A percentile compares a stretch with the other conserved stretches of the same genome.
phyloP scores from a whole-genome alignment of 495 filamentous ascomycete species.

The Copromyces sp. region DNA sequence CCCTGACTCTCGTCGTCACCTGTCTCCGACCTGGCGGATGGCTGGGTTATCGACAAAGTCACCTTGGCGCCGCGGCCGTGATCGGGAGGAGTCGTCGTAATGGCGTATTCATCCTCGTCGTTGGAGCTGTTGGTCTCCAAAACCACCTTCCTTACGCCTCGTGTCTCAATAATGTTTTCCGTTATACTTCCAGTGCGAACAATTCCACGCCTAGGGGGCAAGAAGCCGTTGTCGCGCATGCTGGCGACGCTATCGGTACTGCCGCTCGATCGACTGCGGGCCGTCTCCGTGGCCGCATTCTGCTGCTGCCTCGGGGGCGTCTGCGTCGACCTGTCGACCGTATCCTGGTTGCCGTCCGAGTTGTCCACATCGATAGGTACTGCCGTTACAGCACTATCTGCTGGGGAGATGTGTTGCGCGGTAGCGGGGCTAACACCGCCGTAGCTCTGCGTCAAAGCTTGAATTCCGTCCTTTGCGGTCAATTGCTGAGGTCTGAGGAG shows the following conservation, averaged over 20 bases:
- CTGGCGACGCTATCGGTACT: slow-evolving; percentile 15
- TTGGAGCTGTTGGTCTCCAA: slow-evolving; percentile 56
- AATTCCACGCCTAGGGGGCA: slow-evolving; percentile 36
- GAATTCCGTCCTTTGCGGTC: slow-evolving; percentile 55
- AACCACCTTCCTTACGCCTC: slow-evolving; percentile 76
- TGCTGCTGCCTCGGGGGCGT: slow-evolving; percentile 2
- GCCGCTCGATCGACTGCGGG: slow-evolving; percentile 1
- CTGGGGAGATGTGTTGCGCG: slow-evolving; percentile 19
- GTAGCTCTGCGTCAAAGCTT: slow-evolving; percentile 55
- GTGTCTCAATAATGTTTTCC: slow-evolving; percentile 72
- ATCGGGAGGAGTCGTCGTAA: slow-evolving; percentile 6
- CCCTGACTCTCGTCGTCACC: slow-evolving; percentile 8
- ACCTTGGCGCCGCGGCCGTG: slow-evolving; percentile 2
- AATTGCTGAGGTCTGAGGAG: slow-evolving; percentile 26
- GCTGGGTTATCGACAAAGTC: not conserved
- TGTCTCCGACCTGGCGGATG: not conserved
- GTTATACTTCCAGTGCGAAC: slow-evolving; percentile 82
- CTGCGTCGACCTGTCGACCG: not conserved
- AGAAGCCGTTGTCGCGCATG: slow-evolving; percentile 7
- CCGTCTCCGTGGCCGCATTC: slow-evolving; percentile 19
- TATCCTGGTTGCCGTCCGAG: not conserved
- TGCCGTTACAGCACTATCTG: slow-evolving; percentile 2
- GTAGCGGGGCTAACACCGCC: slow-evolving; percentile 40
- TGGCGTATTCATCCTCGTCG: slow-evolving; percentile 21
- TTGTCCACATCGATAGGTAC: not conserved